A percentile compares a stretch with the other conserved stretches of the same genome.
Evolutionary conservation across 345 rosid genomes (phyloP).

Genomic region (Erucastrum elatum): DNA sequence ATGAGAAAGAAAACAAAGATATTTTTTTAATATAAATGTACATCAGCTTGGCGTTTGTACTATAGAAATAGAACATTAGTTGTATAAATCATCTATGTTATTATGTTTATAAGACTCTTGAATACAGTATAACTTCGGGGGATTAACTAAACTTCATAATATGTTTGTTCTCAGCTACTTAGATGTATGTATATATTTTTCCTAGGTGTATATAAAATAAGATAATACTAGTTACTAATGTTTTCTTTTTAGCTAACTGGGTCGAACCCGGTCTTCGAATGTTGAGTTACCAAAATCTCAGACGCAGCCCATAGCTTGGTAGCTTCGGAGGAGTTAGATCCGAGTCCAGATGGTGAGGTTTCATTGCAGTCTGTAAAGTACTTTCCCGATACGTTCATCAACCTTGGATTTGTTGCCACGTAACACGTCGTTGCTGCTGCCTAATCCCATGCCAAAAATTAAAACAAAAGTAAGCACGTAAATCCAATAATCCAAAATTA

Average conservation of each 20-base stretch:
- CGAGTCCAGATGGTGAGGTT: slow-evolving; percentile 69
- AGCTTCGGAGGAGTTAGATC: slow-evolving; percentile 69
- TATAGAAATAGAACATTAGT: background rate
- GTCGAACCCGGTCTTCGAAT: slow-evolving; percentile 50
- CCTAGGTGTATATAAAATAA: slow-evolving; percentile 14
- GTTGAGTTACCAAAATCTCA: slow-evolving; percentile 70
- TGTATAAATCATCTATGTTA: background rate
- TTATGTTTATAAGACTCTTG: background rate
- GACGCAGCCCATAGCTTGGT: slow-evolving; percentile 79
- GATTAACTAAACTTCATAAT: slow-evolving; percentile 2
- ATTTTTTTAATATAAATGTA: background rate
- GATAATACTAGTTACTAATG: background rate
- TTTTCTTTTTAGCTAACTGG: slow-evolving; percentile 32
- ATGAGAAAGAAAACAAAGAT: too few species aligned
- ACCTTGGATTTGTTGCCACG: slow-evolving; percentile 67
- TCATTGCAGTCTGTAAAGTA: slow-evolving; percentile 93
- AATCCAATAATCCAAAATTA: slow-evolving; percentile 8
- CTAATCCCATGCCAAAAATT: slow-evolving; percentile 40
- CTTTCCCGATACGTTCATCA: slow-evolving; percentile 62
- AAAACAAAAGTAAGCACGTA: slow-evolving; percentile 13
- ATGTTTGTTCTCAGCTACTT: slow-evolving; percentile 5
- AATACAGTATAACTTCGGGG: slow-evolving; percentile 4
- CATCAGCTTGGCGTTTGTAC: slow-evolving; percentile 8
- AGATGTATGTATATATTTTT: background rate
- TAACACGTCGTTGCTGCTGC: slow-evolving; percentile 95